Percentiles rank a stretch among this genome's conserved stretches.
phyloP scores from a whole-genome alignment of 345 rosid species.

The Chamaenerion angustifolium region DNA sequence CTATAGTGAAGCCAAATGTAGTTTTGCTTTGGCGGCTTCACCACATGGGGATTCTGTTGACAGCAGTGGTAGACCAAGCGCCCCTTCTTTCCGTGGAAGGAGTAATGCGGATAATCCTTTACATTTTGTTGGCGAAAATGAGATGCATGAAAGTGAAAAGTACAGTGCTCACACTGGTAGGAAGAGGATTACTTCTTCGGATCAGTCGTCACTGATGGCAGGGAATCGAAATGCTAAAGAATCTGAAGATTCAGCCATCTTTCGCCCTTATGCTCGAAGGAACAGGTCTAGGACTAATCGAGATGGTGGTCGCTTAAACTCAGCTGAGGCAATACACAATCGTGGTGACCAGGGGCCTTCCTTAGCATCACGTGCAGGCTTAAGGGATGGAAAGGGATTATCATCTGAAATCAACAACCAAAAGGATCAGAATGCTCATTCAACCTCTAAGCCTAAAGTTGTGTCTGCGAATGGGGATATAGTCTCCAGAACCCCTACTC shows the following conservation, averaged over 20 bases:
- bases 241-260: conserved; percentile 92
- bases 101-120: conserved; percentile 77
- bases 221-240: conserved; percentile 62
- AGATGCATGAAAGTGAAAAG: conserved; percentile 44
- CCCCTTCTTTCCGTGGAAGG: conserved; percentile 60
- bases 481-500: conserved; percentile 25
- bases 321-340: conserved; percentile 52
- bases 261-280: conserved; percentile 95
- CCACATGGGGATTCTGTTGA: conserved; percentile 94
- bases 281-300: conserved; percentile 77
- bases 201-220: conserved; percentile 53
- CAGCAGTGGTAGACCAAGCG: conserved; percentile 86
- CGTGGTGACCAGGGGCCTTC: conserved; percentile 63
- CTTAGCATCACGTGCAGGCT: conserved; percentile 32
- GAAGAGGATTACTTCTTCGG: conserved; percentile 45
- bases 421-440: conserved; percentile 21
- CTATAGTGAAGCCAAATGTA: conserved; percentile 89
- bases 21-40: conserved; percentile 84
- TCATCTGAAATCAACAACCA: conserved; percentile 40
- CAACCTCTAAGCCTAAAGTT: conserved; percentile 15
- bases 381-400: conserved; percentile 43
- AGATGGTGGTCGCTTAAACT: conserved; percentile 68
- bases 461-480: conserved; percentile 47
- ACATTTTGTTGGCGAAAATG: conserved; percentile 71
- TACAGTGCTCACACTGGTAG: conserved; percentile 29